Evolutionary conservation across 306 rosid species (phyloP).

Genomic region (Rubus parviflorus): DNA sequence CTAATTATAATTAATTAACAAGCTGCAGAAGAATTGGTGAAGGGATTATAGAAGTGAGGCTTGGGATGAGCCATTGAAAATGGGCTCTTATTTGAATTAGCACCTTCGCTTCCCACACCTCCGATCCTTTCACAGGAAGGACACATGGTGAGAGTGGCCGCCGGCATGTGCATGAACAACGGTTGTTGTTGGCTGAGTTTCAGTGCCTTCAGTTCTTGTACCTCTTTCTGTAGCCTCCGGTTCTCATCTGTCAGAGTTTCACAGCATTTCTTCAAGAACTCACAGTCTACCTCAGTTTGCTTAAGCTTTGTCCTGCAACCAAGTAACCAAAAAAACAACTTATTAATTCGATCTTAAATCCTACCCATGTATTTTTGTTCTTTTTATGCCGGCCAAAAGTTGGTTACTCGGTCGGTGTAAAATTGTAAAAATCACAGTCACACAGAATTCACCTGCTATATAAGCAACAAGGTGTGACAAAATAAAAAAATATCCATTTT

Average conservation of each 20-base stretch:
- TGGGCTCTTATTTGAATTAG: slow-evolving; percentile 42
- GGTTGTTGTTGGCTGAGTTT: slow-evolving; percentile 65
- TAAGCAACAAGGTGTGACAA: no score
- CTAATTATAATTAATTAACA: slow-evolving; percentile 41
- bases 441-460: neutral
- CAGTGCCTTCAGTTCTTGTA: slow-evolving; percentile 78
- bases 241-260: slow-evolving; percentile 90
- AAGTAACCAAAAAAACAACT: neutral
- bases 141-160: slow-evolving; percentile 82
- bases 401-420: neutral
- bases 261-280: slow-evolving; percentile 87
- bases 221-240: slow-evolving; percentile 72
- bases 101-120: slow-evolving; percentile 36
- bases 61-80: slow-evolving; percentile 60
- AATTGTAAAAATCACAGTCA: slow-evolving; percentile 1
- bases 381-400: neutral
- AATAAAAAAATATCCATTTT: no score
- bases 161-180: slow-evolving; percentile 85
- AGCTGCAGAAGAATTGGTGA: slow-evolving; percentile 85
- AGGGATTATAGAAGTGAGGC: slow-evolving; percentile 68
- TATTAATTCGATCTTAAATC: neutral
- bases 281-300: slow-evolving; percentile 95
- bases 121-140: slow-evolving; percentile 84
- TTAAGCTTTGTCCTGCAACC: slow-evolving; percentile 82
- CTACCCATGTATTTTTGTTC: neutral